Evolutionary conservation across 75 land plant genomes (phyloP), one percentile per base, ranked within the genome.

Genomic region (Pinus tabuliformis): DNA sequence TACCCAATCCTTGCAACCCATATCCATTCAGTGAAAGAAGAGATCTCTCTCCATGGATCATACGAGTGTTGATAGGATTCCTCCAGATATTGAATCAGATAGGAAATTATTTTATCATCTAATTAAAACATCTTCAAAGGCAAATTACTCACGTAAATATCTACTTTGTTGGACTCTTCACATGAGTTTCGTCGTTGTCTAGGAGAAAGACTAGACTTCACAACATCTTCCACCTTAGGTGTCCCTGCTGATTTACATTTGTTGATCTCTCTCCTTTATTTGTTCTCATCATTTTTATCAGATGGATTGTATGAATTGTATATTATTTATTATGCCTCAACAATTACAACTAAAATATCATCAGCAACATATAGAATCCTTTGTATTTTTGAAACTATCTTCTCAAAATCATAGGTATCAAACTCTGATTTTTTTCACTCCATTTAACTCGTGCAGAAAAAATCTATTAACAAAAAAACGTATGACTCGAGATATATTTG

Each of bases 321-420:
- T 14, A 66, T 36, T 45, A 91, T 80, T 36, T 93, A 90, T 73
- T 89, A 88, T 24, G 96, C 96, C 77, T 91, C 91, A 24, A 83
- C 89, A 63, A 88, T 81, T 22, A 87, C 84, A 39, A 91, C 83
- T 36, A 81, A 75, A 75, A 76, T 83, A 52, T 84, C 85, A 65
- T 95, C 98, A 59, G 93, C 76, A 26, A 90, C 95, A 79, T 95
- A 95, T 28, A 95, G 70, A 56, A 95, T 91, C 83, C 72, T 89
- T 63, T 90, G 86, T 58, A 95, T 89, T 4, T 93, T 93, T 76
- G 58, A 81, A 58, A 92, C 90, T 57, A 92, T 84, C 98, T 95
- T 87, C 26, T 66, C 70, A 62, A 12, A 36, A 66, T 37, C 17
- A 18, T 21, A 66, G 5, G 17, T 8, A 66, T 20, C 70, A 17